A percentile compares a stretch with the other conserved stretches of the same genome.
phyloP scores from a whole-genome alignment of 176 grass and related monocot species.

The Zea luxurians region DNA sequence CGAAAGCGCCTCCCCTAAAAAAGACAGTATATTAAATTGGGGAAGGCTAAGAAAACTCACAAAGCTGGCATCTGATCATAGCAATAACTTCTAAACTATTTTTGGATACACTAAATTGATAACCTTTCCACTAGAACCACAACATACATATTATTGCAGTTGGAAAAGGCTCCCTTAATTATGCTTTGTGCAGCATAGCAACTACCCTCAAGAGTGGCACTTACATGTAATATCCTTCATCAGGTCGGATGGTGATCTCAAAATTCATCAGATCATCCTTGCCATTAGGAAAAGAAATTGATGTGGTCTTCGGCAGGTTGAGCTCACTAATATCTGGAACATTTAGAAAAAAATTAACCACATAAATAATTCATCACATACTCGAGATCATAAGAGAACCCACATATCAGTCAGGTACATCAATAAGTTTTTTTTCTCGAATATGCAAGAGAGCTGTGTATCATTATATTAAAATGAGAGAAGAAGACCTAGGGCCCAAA shows the following conservation, averaged over 20 bases:
- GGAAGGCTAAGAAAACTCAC: conserved; percentile 20
- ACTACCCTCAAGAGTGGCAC: conserved; percentile 25
- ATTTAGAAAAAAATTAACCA: conserved; percentile 5
- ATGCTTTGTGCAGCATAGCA: background rate
- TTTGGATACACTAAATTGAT: background rate
- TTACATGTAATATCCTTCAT: conserved; percentile 86
- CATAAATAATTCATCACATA: background rate
- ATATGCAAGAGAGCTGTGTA: too few relatives aligned
- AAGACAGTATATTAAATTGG: background rate
- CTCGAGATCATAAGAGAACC: background rate
- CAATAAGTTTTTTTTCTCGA: background rate
- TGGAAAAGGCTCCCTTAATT: conserved; percentile 2
- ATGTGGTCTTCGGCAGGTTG: conserved; percentile 73
- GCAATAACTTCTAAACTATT: background rate
- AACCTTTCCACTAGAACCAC: conserved; percentile 4
- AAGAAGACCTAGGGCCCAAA: too few relatives aligned
- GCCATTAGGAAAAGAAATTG: conserved; percentile 82
- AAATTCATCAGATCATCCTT: conserved; percentile 94
- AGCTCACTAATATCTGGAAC: conserved; percentile 83
- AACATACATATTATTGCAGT: background rate
- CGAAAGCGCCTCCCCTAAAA: conserved; percentile 66
- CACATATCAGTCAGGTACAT: background rate
- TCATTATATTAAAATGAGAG: too few relatives aligned
- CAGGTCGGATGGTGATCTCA: conserved; percentile 75
- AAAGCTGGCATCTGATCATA: background rate